Evolutionary conservation across 2,329 filamentous ascomycete species (phyloP).

Genomic region (Furcasterigmium sp.): DNA sequence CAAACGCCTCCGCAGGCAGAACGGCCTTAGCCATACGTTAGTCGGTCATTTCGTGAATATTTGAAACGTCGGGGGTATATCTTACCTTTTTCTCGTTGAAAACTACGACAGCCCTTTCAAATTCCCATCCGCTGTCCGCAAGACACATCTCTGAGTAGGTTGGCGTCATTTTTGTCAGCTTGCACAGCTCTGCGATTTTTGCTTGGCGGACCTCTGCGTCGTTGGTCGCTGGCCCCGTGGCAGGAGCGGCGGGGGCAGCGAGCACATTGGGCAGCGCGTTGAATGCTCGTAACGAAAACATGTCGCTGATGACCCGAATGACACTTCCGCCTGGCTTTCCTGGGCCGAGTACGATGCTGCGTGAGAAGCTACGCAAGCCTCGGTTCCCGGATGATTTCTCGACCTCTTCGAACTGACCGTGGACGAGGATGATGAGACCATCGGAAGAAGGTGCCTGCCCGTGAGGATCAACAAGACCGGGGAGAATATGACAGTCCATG

Average conservation of each 20-base stretch:
- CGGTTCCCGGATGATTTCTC: slow-evolving; percentile 50
- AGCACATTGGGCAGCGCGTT: slow-evolving; percentile 41
- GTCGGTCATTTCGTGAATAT: too few relatives aligned
- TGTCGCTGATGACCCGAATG: slow-evolving; percentile 74
- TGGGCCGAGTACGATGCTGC: slow-evolving; percentile 74
- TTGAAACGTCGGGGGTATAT: slow-evolving; percentile 2
- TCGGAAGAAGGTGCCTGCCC: slow-evolving; percentile 52
- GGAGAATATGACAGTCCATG: slow-evolving; percentile 73
- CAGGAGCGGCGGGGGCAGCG: slow-evolving; percentile 17
- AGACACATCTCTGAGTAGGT: slow-evolving; percentile 79
- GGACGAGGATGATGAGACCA: slow-evolving; percentile 72
- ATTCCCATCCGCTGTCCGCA: slow-evolving; percentile 73
- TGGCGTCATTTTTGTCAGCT: slow-evolving; percentile 73
- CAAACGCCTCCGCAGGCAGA: slow-evolving; percentile 45
- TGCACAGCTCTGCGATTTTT: slow-evolving; percentile 69
- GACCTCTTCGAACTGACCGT: slow-evolving; percentile 78
- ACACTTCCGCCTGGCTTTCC: slow-evolving; percentile 58
- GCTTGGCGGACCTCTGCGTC: slow-evolving; percentile 51
- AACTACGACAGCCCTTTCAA: slow-evolving; percentile 65
- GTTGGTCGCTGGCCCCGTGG: slow-evolving; percentile 24
- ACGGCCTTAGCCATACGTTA: slow-evolving; percentile 26
- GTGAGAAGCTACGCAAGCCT: slow-evolving; percentile 72
- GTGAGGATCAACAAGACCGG: slow-evolving; percentile 64
- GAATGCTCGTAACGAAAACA: slow-evolving; percentile 68
- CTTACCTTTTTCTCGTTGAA: slow-evolving; percentile 73